Conservation (phyloP, 2,329 filamentous ascomycete species). For the Claviceps paspali region DNA sequence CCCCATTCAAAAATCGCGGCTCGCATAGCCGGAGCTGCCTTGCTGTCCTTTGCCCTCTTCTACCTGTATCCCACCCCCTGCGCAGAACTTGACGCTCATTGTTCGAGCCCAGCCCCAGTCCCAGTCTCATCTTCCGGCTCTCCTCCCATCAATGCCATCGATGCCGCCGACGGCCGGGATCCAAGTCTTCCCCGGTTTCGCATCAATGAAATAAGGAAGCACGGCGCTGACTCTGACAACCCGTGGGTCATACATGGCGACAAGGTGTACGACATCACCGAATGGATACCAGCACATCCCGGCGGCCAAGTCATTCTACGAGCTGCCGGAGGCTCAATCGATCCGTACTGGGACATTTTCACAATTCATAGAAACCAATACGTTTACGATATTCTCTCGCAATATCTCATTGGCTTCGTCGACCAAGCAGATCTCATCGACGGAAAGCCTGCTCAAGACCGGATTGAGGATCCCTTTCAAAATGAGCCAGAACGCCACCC, state of each 20-base stretch:
- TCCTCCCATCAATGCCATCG: not conserved
- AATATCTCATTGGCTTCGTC: slow-evolving; percentile 48
- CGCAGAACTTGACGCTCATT: slow-evolving; percentile 5
- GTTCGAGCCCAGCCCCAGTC: slow-evolving; percentile 1
- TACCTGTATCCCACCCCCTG: slow-evolving; percentile 1
- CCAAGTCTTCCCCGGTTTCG: slow-evolving; percentile 32
- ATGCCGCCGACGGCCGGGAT: slow-evolving; percentile 17
- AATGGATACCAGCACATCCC: slow-evolving; percentile 50
- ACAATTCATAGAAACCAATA: slow-evolving; percentile 51
- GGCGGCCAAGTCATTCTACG: slow-evolving; percentile 53
- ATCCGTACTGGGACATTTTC: slow-evolving; percentile 58
- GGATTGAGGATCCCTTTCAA: slow-evolving; percentile 45
- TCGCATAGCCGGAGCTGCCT: slow-evolving; percentile 3
- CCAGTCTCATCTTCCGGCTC: slow-evolving; percentile 1
- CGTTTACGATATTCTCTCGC: slow-evolving; percentile 48
- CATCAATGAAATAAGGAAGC: slow-evolving; percentile 34
- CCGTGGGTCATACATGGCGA: slow-evolving; percentile 51
- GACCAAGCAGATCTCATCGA: slow-evolving; percentile 43
- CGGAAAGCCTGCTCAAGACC: slow-evolving; percentile 34
- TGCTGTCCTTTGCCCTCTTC: slow-evolving; percentile 5
- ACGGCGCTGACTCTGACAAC: slow-evolving; percentile 33
- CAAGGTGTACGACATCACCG: slow-evolving; percentile 56
- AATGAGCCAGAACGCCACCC: slow-evolving; percentile 37
- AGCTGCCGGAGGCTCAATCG: slow-evolving; percentile 48
- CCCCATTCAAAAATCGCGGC: slow-evolving; percentile 5